These are phyloP conservation scores for Neocatenulostroma microsporum DNA, from an alignment of 2,329 filamentous ascomycete species.

Conservation along the genomic window DNA sequence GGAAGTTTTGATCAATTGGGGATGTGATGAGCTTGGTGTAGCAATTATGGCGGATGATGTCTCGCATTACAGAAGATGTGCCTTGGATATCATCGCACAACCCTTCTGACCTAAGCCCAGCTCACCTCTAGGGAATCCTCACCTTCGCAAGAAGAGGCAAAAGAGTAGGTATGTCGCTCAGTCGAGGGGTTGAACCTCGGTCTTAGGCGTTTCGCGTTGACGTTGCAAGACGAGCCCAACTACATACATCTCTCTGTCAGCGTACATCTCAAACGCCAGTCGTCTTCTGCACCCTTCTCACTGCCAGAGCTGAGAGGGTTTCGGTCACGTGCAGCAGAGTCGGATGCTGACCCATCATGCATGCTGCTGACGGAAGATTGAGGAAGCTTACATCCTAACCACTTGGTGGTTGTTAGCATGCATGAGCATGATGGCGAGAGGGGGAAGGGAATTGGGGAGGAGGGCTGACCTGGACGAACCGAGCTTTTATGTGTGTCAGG, in stretches of 20 bases:
- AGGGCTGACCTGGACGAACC: conserved; percentile 5
- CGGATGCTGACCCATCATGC: not conserved
- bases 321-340: not conserved
- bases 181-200: conserved; percentile 3
- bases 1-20: no score
- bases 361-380: no score
- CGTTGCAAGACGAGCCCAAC: conserved; percentile 1
- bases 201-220: conserved; percentile 2
- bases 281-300: no score
- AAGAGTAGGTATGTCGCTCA: no score
- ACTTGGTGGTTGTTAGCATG: not conserved
- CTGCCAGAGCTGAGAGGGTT: no score
- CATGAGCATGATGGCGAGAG: not conserved
- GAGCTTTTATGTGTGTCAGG: conserved; percentile 1
- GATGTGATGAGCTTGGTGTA: no score
- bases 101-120: no score
- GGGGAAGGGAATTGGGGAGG: not conserved
- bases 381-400: conserved; percentile 2
- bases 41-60: no score
- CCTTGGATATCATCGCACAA: no score
- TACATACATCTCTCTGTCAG: not conserved
- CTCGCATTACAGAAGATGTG: no score
- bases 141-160: no score
- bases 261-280: not conserved
- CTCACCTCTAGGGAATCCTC: no score